Conservation (phyloP, 106 monocot genomes). For the Dactylorhiza incarnata region DNA sequence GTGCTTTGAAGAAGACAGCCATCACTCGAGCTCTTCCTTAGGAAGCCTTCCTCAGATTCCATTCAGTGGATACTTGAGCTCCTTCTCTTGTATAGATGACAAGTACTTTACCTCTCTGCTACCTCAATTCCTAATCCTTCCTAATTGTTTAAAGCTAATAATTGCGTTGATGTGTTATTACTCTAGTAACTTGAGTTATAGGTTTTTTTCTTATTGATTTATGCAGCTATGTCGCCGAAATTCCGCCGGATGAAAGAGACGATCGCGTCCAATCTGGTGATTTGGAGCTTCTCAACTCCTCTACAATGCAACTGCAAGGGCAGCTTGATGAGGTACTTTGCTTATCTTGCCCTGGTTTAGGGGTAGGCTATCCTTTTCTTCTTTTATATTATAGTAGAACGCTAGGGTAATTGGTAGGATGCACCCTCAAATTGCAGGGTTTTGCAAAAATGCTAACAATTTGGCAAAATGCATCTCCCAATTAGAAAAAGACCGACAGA, state of each 20-base stretch:
- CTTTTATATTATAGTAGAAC: background rate
- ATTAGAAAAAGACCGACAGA: too few species aligned
- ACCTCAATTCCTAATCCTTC: background rate
- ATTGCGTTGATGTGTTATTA: background rate
- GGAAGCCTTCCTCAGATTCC: constrained; percentile 6
- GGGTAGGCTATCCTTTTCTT: background rate
- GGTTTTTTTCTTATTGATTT: background rate
- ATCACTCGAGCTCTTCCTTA: constrained; percentile 1
- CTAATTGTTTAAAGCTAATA: background rate
- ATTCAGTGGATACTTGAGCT: constrained; percentile 5
- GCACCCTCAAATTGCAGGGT: too few species aligned
- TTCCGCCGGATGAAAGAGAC: background rate
- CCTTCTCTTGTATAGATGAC: constrained; percentile 5
- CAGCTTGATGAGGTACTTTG: constrained; percentile 3
- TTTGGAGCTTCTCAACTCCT: background rate
- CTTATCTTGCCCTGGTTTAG: background rate
- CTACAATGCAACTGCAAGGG: background rate
- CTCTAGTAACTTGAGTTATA: background rate
- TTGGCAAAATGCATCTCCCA: too few species aligned
- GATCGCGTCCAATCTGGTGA: constrained; percentile 1
- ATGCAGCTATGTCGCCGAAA: background rate
- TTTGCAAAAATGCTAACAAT: too few species aligned
- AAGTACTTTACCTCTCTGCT: background rate
- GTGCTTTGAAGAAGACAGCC: constrained; percentile 3
- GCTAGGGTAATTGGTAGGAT: too few species aligned